Percentiles rank a stretch among this genome's conserved stretches.
Conservation (phyloP, 371 early-diverging fungal species). For the Mortierella sp. region DNA sequence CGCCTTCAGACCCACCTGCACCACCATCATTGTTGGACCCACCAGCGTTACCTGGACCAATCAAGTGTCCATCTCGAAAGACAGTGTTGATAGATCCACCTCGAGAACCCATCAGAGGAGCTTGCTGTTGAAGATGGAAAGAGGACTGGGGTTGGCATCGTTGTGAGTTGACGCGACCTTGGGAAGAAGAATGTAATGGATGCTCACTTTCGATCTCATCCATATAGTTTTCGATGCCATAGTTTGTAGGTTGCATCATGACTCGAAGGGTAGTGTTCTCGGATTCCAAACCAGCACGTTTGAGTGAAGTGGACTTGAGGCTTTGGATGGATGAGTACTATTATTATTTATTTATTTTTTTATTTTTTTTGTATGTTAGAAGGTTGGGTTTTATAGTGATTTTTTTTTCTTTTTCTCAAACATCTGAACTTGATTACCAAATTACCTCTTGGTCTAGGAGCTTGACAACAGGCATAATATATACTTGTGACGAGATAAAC, state of each 20-base stretch:
- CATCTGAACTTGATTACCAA: not conserved
- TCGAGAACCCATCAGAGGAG: not conserved
- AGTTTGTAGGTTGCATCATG: conserved; percentile 50
- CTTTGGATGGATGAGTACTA: conserved; percentile 45
- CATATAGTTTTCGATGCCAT: conserved; percentile 51
- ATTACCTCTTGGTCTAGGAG: conserved; percentile 28
- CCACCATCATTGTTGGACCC: conserved; percentile 5
- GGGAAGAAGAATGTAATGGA: too few relatives aligned
- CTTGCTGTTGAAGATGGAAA: not conserved
- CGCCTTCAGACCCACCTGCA: conserved; percentile 4
- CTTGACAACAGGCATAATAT: conserved; percentile 22
- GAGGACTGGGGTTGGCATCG: not conserved
- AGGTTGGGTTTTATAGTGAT: too few relatives aligned
- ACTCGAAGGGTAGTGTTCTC: conserved; percentile 61
- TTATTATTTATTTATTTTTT: not conserved
- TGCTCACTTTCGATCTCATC: conserved; percentile 26
- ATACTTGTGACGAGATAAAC: conserved; percentile 3
- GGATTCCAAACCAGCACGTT: conserved; percentile 57
- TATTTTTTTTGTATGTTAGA: too few relatives aligned
- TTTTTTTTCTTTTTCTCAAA: too few relatives aligned
- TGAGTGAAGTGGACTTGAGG: conserved; percentile 61
- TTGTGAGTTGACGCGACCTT: not conserved
- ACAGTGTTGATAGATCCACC: not conserved
- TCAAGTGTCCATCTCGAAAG: conserved; percentile 11
- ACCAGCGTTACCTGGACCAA: not conserved